These are phyloP conservation scores for Tricholoma bakamatsutake DNA, from an alignment of 768 basidiomycete genomes.

Conservation along the genomic window DNA sequence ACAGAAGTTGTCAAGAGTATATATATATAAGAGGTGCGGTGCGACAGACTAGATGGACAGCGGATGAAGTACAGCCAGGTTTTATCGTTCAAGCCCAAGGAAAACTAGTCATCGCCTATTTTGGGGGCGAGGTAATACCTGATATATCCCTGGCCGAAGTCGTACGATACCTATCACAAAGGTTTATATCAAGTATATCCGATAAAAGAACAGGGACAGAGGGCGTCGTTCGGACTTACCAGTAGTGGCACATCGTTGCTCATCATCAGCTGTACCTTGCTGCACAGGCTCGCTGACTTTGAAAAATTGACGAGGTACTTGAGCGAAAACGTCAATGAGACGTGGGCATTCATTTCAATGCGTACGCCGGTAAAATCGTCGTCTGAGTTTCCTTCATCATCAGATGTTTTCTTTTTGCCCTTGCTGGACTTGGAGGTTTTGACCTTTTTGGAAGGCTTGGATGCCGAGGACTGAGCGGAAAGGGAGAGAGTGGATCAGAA, in stretches of 20 bases:
- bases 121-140: constrained; percentile 96
- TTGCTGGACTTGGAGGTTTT: constrained; percentile 46
- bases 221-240: constrained; percentile 37
- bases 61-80: neutral
- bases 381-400: constrained; percentile 31
- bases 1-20: neutral
- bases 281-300: constrained; percentile 74
- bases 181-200: neutral
- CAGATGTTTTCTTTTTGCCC: constrained; percentile 45
- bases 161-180: constrained; percentile 67
- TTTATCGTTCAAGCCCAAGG: neutral
- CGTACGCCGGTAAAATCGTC: constrained; percentile 49
- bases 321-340: constrained; percentile 89
- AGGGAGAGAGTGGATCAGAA: neutral
- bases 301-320: constrained; percentile 98
- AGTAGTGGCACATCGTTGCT: constrained; percentile 89
- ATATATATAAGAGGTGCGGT: neutral
- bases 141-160: constrained; percentile 84
- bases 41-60: neutral
- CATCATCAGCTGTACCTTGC: constrained; percentile 78
- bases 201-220: neutral
- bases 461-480: constrained; percentile 27
- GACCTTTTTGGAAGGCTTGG: constrained; percentile 41
- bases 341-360: constrained; percentile 87
- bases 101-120: constrained; percentile 79